Conservation (phyloP, 2,329 filamentous ascomycete species). For the Boeremia lycopersici region DNA sequence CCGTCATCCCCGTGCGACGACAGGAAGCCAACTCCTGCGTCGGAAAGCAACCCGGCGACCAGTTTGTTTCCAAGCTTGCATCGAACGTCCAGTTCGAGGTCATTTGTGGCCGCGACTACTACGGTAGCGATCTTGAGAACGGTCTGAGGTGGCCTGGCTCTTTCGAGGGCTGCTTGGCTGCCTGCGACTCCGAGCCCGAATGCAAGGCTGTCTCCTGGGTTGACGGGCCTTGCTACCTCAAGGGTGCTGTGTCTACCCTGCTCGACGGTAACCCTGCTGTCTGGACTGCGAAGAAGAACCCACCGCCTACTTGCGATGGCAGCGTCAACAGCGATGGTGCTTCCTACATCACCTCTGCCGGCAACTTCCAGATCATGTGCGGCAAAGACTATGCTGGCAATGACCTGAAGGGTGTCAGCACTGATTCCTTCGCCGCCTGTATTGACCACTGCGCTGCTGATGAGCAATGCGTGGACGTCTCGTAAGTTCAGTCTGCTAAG, state of each 20-base stretch:
- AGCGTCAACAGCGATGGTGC: not conserved
- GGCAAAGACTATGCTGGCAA: slow-evolving; percentile 1
- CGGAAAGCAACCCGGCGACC: not conserved
- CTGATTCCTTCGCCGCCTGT: not conserved
- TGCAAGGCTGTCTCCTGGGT: not conserved
- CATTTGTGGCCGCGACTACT: not conserved
- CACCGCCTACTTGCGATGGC: not conserved
- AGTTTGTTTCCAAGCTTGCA: not conserved
- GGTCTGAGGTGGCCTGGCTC: not conserved
- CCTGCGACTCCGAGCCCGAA: not conserved
- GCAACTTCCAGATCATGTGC: slow-evolving; percentile 2
- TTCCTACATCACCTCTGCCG: not conserved
- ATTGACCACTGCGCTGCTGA: not conserved
- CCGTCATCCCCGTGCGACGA: not conserved
- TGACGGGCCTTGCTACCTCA: slow-evolving; percentile 1
- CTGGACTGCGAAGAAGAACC: slow-evolving; percentile 4
- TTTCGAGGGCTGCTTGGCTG: slow-evolving; percentile 1
- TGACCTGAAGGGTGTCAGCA: not conserved
- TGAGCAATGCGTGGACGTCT: slow-evolving; percentile 1
- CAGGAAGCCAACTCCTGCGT: not conserved
- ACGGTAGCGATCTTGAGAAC: not conserved
- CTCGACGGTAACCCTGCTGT: not conserved
- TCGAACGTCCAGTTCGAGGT: not conserved
- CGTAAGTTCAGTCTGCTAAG: not conserved
- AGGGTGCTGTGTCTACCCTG: not conserved